Base-by-base conservation (phyloP, 2,329 filamentous ascomycete species). In the Daldinia eschscholtzii region DNA sequence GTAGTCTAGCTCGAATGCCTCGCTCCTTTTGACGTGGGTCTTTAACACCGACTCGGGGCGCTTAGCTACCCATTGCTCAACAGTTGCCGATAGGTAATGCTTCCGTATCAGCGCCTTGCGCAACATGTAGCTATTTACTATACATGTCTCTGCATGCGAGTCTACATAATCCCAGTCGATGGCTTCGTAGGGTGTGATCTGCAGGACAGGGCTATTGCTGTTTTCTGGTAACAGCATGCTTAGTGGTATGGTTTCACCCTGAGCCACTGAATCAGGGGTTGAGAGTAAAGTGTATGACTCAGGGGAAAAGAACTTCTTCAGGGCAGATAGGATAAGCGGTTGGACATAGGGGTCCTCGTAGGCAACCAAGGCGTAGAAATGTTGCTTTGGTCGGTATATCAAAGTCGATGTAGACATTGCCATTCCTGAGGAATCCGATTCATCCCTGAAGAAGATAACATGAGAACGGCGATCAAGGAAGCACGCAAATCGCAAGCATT, bases 71-170 rank as follows among this genome's bases (percentile, higher is more conserved):
- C 94, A 98, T 77, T 92, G 91, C 53, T 92, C 87, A 23, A 97
- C 88, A 0, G 94, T 98, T 20, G 90, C 89, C 3, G 92, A 91
- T 2, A 99, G 87, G 78, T 96, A 98, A 79, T 99, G 96, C 81
- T 99, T 99, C 66, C 96, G 89, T 75, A 98, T 98, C 20, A 99
- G 85, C 0, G 96, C 96, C 83, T 98, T 98, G 76, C 96, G 92
- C 78, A 98, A 97, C 77, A 98, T 88, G 80, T 98, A 98, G 76
- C 93, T 93, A 81, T 98, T 98, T 73, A 93, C 86, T 1, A 97
- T 84, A 10, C 87, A 88, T 0, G 88, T 89, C 0, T 80, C 78
- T 0, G 91, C 81, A 73, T 93, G 84, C 1, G 83, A 79, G 64
- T 92, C 84, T 18, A 92, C 87, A 75, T 91, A 89, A 61, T 92